phyloP scores from a whole-genome alignment of 805 yeast genomes.

The Saccharomycopsis sp. region DNA sequence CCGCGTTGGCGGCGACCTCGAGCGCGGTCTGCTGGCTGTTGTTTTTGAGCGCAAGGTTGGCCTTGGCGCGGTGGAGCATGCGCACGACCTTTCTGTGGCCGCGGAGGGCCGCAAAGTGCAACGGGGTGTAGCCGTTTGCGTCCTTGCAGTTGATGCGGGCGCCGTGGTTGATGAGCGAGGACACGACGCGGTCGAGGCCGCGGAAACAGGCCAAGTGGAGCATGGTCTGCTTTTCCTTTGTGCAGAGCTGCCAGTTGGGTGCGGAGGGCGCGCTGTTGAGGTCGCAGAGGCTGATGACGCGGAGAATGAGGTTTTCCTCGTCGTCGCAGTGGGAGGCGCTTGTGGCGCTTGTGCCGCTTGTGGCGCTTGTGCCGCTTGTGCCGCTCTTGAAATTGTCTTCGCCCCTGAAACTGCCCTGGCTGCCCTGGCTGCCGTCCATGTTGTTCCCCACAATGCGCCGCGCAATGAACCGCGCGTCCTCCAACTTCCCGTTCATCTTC shows the following conservation, averaged over 20 bases:
- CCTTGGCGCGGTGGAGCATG: slow-evolving; percentile 55
- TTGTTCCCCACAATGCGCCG: slow-evolving; percentile 74
- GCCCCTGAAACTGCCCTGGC: slow-evolving; percentile 19
- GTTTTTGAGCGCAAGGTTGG: slow-evolving; percentile 47
- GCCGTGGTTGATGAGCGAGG: slow-evolving; percentile 56
- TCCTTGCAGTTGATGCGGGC: slow-evolving; percentile 71
- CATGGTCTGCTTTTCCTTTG: slow-evolving; percentile 77
- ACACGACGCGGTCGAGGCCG: slow-evolving; percentile 58
- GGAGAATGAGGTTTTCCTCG: slow-evolving; percentile 36
- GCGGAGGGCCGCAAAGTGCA: slow-evolving; percentile 75
- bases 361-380: slow-evolving; percentile 20
- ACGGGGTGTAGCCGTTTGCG: slow-evolving; percentile 75
- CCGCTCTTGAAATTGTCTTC: slow-evolving; percentile 11
- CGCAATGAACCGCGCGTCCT: slow-evolving; percentile 92
- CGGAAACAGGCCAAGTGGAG: slow-evolving; percentile 78
- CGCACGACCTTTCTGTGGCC: slow-evolving; percentile 67
- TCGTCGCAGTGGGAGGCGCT: slow-evolving; percentile 21
- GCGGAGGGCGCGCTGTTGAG: slow-evolving; percentile 40
- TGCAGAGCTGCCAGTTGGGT: slow-evolving; percentile 79
- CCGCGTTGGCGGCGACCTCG: slow-evolving; percentile 35
- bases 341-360: slow-evolving; percentile 7
- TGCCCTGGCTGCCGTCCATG: slow-evolving; percentile 27
- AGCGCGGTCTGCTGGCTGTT: slow-evolving; percentile 42
- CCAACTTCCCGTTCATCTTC: slow-evolving; percentile 93
- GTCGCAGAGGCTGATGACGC: slow-evolving; percentile 59